These are phyloP conservation scores for Candida dajiaensis DNA, from an alignment of 805 yeast genomes.

Conservation along the genomic window DNA sequence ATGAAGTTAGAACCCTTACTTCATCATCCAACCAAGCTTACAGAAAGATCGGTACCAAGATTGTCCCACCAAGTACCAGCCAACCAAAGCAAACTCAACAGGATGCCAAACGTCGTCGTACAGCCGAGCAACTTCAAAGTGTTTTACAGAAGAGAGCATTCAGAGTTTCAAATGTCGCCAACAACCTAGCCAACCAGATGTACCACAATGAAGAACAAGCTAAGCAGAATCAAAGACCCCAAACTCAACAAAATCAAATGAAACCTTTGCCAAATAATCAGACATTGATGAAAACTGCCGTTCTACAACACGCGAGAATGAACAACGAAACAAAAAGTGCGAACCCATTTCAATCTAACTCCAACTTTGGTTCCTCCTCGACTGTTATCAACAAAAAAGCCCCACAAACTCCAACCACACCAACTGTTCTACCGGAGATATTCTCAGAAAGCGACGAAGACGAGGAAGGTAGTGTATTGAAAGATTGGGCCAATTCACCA, in stretches of 20 bases:
- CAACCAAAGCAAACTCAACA: slow-evolving; percentile 14
- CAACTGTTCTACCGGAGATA: slow-evolving; percentile 37
- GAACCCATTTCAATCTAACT: slow-evolving; percentile 10
- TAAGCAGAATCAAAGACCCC: slow-evolving; percentile 3
- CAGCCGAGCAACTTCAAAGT: slow-evolving; percentile 18
- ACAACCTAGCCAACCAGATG: slow-evolving; percentile 1
- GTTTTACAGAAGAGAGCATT: slow-evolving; percentile 19
- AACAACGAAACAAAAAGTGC: slow-evolving; percentile 12
- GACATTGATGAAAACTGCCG: slow-evolving; percentile 29
- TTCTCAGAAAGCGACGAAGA: slow-evolving; percentile 50
- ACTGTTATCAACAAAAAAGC: background rate
- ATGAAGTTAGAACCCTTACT: slow-evolving; percentile 4
- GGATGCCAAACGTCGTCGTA: slow-evolving; percentile 23
- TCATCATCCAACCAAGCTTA: slow-evolving; percentile 11
- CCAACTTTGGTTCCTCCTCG: background rate
- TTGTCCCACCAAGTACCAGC: slow-evolving; percentile 15
- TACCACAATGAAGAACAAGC: slow-evolving; percentile 1
- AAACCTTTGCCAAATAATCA: slow-evolving; percentile 13
- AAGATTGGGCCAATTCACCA: slow-evolving; percentile 62
- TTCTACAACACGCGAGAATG: slow-evolving; percentile 27
- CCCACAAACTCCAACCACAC: slow-evolving; percentile 17
- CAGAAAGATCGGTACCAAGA: slow-evolving; percentile 21
- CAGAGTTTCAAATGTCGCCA: slow-evolving; percentile 18
- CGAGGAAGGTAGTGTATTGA: slow-evolving; percentile 40
- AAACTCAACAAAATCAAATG: slow-evolving; percentile 7